Evolutionary conservation across 306 rosid species (phyloP).

Genomic region (Sesbania bispinosa): DNA sequence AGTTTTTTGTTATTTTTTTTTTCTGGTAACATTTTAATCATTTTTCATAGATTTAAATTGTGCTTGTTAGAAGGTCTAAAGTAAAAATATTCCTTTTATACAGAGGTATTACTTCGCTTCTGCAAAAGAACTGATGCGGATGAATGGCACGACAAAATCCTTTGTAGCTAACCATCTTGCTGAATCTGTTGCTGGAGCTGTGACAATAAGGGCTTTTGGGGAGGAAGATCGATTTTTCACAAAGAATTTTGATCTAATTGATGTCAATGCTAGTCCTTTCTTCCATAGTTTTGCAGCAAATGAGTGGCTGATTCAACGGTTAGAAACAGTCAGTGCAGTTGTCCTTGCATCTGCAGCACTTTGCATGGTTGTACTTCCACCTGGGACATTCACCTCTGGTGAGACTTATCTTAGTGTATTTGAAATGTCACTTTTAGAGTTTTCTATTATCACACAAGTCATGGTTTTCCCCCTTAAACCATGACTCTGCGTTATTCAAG

Average conservation of each 20-base stretch:
- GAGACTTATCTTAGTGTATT: background rate
- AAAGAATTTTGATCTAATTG: constrained; percentile 52
- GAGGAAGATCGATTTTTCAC: constrained; percentile 50
- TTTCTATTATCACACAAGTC: background rate
- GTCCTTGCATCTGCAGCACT: constrained; percentile 59
- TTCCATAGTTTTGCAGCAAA: constrained; percentile 57
- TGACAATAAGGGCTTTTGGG: constrained; percentile 64
- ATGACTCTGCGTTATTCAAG: background rate
- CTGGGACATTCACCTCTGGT: constrained; percentile 57
- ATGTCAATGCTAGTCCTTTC: constrained; percentile 59
- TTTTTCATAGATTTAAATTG: too few species aligned
- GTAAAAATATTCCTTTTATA: background rate
- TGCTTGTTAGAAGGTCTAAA: too few species aligned
- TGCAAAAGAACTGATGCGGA: constrained; percentile 63
- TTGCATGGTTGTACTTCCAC: constrained; percentile 63
- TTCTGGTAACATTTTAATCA: too few species aligned
- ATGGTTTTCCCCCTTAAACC: background rate
- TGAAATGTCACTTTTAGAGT: background rate
- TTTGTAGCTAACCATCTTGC: constrained; percentile 58
- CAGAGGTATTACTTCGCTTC: constrained; percentile 57
- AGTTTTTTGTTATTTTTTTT: too few species aligned
- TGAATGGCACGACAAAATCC: constrained; percentile 67
- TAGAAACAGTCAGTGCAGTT: constrained; percentile 48
- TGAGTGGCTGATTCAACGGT: constrained; percentile 63
- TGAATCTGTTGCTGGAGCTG: constrained; percentile 60